Evolutionary conservation across 768 basidiomycete genomes (phyloP).

Genomic region (Gautieria morchelliformis): DNA sequence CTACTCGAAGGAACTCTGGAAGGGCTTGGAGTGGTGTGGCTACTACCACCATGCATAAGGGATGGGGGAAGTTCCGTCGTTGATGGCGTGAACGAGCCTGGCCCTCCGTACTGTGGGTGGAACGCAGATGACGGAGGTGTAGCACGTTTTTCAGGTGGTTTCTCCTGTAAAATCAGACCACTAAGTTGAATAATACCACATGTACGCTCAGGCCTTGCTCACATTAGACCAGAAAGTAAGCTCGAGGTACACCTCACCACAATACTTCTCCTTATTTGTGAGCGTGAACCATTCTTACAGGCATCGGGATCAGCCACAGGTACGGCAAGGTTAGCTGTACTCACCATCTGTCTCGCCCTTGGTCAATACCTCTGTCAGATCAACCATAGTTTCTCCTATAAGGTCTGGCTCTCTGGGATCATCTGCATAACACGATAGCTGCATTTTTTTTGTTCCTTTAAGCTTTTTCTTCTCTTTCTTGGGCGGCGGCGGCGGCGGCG

Average conservation of each 20-base stretch:
- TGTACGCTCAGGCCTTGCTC: conserved; percentile 16
- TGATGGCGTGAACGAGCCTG: conserved; percentile 59
- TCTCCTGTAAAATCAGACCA: conserved; percentile 44
- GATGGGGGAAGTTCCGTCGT: conserved; percentile 8
- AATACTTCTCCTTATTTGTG: conserved; percentile 83
- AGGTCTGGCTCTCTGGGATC: conserved; percentile 92
- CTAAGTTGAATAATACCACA: conserved; percentile 1
- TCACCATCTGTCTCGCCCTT: conserved; percentile 95
- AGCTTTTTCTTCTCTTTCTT: conserved; percentile 32
- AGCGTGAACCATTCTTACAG: conserved; percentile 86
- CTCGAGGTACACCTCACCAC: conserved; percentile 93
- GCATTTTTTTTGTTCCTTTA: conserved; percentile 67
- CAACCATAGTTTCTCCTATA: conserved; percentile 85
- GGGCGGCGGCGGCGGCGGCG: conserved; percentile 46
- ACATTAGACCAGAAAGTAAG: conserved; percentile 96
- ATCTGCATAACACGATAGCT: conserved; percentile 86
- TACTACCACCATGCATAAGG: conserved; percentile 22
- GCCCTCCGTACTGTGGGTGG: conserved; percentile 65
- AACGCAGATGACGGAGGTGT: conserved; percentile 38
- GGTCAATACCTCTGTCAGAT: conserved; percentile 82
- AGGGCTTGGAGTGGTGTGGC: conserved; percentile 16
- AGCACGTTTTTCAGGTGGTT: conserved; percentile 63
- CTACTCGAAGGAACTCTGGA: conserved; percentile 7
- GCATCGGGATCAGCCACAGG: conserved; percentile 9
- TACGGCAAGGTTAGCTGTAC: conserved; percentile 17